Percentiles rank a stretch among this genome's conserved stretches.
phyloP scores from a whole-genome alignment of 805 yeast species.

The Hanseniaspora thailandica region DNA sequence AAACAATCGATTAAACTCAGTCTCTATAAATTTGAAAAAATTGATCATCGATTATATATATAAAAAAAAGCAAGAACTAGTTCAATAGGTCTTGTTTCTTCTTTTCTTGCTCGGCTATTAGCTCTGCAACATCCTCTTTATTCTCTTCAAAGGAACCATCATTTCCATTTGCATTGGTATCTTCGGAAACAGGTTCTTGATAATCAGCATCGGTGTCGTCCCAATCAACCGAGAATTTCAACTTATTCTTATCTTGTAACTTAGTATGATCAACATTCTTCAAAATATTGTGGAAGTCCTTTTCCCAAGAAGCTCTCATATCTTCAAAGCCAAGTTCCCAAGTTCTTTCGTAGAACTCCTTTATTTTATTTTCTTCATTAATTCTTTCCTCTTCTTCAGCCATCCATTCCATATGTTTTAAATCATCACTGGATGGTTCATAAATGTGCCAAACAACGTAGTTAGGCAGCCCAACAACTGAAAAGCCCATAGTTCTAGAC shows the following conservation, averaged over 20 bases:
- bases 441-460: constrained; percentile 94
- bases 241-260: constrained; percentile 39
- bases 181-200: constrained; percentile 1
- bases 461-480: constrained; percentile 84
- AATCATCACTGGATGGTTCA: constrained; percentile 88
- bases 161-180: constrained; percentile 8
- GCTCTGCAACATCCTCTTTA: constrained; percentile 16
- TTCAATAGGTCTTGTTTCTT: background rate
- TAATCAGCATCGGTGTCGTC: constrained; percentile 14
- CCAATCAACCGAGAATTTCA: constrained; percentile 52
- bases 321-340: constrained; percentile 74
- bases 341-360: constrained; percentile 53
- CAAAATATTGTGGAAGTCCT: constrained; percentile 57
- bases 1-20: too few relatives aligned
- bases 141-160: constrained; percentile 23
- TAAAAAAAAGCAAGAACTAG: background rate
- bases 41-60: background rate
- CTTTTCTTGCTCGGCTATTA: background rate
- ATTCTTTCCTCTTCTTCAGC: constrained; percentile 64
- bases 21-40: background rate
- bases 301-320: constrained; percentile 59
- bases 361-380: constrained; percentile 49
- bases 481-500: constrained; percentile 73
- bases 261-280: constrained; percentile 58
- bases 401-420: constrained; percentile 81